phyloP scores from a whole-genome alignment of 2,329 filamentous ascomycete species.

The Spiromastix sp. region DNA sequence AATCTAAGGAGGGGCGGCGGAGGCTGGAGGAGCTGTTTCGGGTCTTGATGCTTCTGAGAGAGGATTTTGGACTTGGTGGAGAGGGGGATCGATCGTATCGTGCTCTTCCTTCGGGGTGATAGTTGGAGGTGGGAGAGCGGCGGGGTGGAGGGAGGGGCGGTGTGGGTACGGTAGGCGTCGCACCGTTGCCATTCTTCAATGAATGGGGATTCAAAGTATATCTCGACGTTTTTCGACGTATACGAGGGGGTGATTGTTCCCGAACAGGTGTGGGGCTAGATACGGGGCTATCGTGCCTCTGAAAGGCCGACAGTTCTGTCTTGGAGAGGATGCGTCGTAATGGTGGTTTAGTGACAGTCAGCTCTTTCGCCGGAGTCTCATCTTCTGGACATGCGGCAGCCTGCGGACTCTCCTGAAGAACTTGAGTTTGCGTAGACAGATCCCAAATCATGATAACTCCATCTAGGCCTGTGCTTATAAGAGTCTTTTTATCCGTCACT shows the following conservation, averaged over 20 bases:
- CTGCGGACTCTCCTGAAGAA: constrained; percentile 18
- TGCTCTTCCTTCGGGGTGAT: constrained; percentile 17
- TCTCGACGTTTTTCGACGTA: constrained; percentile 47
- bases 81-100: constrained; percentile 31
- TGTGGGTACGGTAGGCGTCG: constrained; percentile 22
- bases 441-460: constrained; percentile 76
- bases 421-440: constrained; percentile 23
- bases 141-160: constrained; percentile 18
- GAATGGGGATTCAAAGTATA: constrained; percentile 34
- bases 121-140: constrained; percentile 20
- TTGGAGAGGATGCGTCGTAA: constrained; percentile 78
- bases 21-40: constrained; percentile 22
- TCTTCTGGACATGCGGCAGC: constrained; percentile 25
- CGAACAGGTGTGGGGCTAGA: constrained; percentile 33
- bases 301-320: constrained; percentile 74
- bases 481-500: constrained; percentile 36
- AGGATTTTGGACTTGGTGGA: constrained; percentile 26
- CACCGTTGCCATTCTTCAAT: constrained; percentile 19
- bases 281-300: constrained; percentile 38
- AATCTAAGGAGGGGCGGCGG: constrained; percentile 40
- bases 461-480: constrained; percentile 68
- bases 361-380: constrained; percentile 34
- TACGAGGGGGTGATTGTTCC: constrained; percentile 38
- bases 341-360: constrained; percentile 55
- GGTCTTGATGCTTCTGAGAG: constrained; percentile 18